Percentiles rank a stretch among this genome's conserved stretches.
Conservation (phyloP, 2,329 filamentous ascomycete genomes). For the Beauveria varroae region DNA sequence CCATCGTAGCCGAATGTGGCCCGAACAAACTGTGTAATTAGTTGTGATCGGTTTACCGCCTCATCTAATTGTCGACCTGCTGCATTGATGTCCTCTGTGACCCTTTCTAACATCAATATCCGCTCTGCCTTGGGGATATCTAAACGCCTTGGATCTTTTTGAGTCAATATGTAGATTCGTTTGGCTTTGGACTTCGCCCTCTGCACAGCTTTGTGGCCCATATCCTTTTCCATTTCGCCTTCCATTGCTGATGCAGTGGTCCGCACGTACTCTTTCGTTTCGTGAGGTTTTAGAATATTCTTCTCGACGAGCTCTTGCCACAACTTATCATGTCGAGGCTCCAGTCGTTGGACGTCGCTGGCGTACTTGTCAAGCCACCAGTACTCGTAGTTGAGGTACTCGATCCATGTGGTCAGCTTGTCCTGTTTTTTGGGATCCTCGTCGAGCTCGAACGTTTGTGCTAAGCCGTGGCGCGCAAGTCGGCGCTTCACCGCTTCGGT, state of each 20-base stretch:
- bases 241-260: not conserved
- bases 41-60: not conserved
- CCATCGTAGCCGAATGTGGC: not conserved
- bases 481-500: constrained; percentile 19
- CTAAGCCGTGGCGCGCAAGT: constrained; percentile 22
- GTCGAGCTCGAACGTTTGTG: constrained; percentile 21
- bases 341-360: constrained; percentile 14
- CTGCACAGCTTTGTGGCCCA: not conserved
- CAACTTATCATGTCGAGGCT: constrained; percentile 19
- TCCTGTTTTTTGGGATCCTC: constrained; percentile 23
- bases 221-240: not conserved
- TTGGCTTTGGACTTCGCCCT: not conserved
- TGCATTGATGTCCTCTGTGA: not conserved
- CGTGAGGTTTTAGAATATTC: constrained; percentile 19
- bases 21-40: not conserved
- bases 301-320: constrained; percentile 27
- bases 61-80: not conserved
- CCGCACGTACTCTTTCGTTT: constrained; percentile 13
- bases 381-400: constrained; percentile 27
- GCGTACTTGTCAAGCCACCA: constrained; percentile 17
- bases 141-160: not conserved
- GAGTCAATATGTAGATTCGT: not conserved
- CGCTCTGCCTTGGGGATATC: not conserved
- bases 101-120: not conserved
- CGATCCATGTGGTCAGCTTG: constrained; percentile 29